Conservation (phyloP, 2,329 filamentous ascomycete species). For the Delphinella strobiligena region DNA sequence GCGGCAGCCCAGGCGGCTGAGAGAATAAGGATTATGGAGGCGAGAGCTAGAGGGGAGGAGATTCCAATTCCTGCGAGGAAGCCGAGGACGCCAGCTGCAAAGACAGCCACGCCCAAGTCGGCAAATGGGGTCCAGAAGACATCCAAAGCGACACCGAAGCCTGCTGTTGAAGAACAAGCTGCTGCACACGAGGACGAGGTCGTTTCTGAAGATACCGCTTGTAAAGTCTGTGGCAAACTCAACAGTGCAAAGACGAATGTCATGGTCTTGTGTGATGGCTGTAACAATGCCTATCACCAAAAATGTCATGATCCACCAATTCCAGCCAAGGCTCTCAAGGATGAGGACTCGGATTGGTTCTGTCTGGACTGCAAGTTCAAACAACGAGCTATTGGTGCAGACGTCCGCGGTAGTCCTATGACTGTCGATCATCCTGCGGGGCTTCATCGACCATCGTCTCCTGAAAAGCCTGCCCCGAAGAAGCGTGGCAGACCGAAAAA, state of each 20-base stretch:
- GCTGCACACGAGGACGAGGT: not conserved
- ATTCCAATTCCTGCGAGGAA: not conserved
- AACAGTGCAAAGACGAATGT: not conserved
- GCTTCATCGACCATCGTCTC: no score
- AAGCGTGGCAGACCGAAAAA: no score
- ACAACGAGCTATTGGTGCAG: not conserved
- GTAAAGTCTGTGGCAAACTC: not conserved
- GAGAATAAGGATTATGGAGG: not conserved
- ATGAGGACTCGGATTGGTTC: not conserved
- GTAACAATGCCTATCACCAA: not conserved
- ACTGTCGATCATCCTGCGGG: no score
- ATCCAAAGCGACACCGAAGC: not conserved
- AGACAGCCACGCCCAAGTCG: not conserved
- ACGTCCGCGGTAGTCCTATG: not conserved
- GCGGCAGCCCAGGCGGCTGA: not conserved
- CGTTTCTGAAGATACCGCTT: not conserved
- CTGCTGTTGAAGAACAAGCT: not conserved
- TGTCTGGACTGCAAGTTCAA: not conserved
- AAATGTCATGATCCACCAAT: not conserved
- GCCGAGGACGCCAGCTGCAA: not conserved
- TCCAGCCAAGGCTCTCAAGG: not conserved
- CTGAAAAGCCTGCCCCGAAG: no score
- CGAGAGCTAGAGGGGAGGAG: not conserved
- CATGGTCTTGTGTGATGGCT: not conserved
- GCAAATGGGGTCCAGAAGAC: not conserved